A percentile compares a stretch with the other conserved stretches of the same genome.
Evolutionary conservation across 441 rosid species (phyloP).

Genomic region (Pelargonium fulgidum): DNA sequence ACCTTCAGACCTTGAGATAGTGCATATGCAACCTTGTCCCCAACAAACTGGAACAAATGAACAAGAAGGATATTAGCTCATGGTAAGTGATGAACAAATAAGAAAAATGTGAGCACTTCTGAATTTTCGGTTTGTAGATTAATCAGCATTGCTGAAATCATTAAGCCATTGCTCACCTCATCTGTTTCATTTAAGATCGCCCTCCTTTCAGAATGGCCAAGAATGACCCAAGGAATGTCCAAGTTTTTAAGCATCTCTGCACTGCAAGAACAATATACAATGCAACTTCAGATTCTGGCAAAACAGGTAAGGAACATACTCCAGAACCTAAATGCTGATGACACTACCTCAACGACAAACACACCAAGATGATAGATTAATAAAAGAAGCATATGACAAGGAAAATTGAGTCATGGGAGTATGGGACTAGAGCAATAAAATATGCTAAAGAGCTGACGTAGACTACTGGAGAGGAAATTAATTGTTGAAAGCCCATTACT

Average conservation of each 20-base stretch:
- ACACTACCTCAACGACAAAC: background rate
- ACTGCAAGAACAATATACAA: slow-evolving; percentile 27
- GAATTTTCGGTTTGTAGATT: background rate
- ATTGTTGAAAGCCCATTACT: slow-evolving; percentile 1
- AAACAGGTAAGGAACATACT: too few species aligned
- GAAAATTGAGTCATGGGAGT: background rate
- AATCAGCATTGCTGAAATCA: background rate
- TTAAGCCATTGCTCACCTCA: slow-evolving; percentile 29
- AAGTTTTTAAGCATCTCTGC: slow-evolving; percentile 65
- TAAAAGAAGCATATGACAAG: background rate
- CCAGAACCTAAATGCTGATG: background rate
- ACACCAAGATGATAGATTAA: background rate
- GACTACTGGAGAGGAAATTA: background rate
- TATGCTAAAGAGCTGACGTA: background rate
- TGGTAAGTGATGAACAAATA: background rate
- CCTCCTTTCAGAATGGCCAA: slow-evolving; percentile 74
- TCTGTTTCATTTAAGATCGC: slow-evolving; percentile 45
- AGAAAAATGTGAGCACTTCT: background rate
- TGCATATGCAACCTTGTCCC: slow-evolving; percentile 65
- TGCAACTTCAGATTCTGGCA: background rate
- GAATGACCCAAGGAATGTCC: slow-evolving; percentile 63
- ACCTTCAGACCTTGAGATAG: slow-evolving; percentile 63
- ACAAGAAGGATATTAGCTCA: slow-evolving; percentile 13
- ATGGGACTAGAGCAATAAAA: background rate
- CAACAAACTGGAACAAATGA: slow-evolving; percentile 42